Evolutionary conservation across 495 filamentous ascomycete genomes (phyloP), one percentile per base, ranked within the genome.

Genomic region (Letharia columbiana): DNA sequence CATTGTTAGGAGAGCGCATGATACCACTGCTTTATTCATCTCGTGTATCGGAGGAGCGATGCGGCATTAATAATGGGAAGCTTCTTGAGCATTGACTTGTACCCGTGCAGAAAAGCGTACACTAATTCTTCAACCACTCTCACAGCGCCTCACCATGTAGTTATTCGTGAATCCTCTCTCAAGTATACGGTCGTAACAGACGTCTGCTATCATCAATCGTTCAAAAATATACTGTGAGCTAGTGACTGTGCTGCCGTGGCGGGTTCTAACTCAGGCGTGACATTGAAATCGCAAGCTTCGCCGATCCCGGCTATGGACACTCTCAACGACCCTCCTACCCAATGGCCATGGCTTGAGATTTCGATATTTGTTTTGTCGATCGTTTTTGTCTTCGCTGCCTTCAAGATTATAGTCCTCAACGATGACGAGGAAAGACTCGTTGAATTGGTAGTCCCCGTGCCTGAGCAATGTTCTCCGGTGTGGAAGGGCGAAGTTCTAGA

Each of bases 401-500:
- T 70, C 61, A 69, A 69, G 12, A 54, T 67, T 23, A 40, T 72
- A 15, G 71, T 68, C 44, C 65, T 77, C 6, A 50, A 59, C 18
- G 67, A 69, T 35, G 56, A 62, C 69, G 69, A 69, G 68, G 84
- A 86, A 75, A 76, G 77, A 31, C 79, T 82, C 2, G 80, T 88
- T 33, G 62, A 77, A 5, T 89, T 87, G 73, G 76, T 77, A 63
- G 81, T 89, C 13, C 80, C 82, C 3, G 49, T 86, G 28, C 88
- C 88, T 9, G 71, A 80, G 45, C 83, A 88, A 72, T 80, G 83
- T 62, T 69, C 73, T 44, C 72, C 81, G 11, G 79, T 77, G 41
- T 85, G 83, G 76, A 75, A 82, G 10, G 82, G 83, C 13, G 81
- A 84, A 71, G 80, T 86, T 9, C 84, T 95, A 67, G 84, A 89